Conservation (phyloP, 2,329 filamentous ascomycete genomes). For the Calonectria montana region DNA sequence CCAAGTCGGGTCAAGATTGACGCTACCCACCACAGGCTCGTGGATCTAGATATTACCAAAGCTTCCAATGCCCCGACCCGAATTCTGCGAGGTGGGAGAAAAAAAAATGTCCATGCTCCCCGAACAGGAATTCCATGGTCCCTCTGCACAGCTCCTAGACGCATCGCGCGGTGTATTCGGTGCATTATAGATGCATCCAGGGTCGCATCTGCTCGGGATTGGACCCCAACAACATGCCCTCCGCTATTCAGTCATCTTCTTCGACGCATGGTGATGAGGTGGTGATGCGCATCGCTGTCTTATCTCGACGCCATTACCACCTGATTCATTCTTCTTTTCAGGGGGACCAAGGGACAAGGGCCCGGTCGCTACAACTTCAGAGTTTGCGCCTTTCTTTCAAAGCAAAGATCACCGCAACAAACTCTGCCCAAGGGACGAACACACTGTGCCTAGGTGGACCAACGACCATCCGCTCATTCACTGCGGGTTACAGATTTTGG, state of each 20-base stretch:
- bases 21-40: background rate
- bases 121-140: background rate
- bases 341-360: constrained; percentile 1
- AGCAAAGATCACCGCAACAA: constrained; percentile 14
- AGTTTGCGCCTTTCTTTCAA: constrained; percentile 1
- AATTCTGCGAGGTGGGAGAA: background rate
- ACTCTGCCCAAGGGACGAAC: constrained; percentile 11
- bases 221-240: background rate
- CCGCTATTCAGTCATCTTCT: background rate
- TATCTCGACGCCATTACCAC: constrained; percentile 8
- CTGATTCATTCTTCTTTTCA: constrained; percentile 3
- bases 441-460: constrained; percentile 11
- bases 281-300: constrained; percentile 1
- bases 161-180: background rate
- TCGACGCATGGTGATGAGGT: constrained; percentile 3
- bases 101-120: background rate
- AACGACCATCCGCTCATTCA: constrained; percentile 12
- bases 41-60: constrained; percentile 11
- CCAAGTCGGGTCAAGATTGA: constrained; percentile 23
- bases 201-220: constrained; percentile 6
- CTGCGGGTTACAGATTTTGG: constrained; percentile 22
- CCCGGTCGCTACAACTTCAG: background rate
- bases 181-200: constrained; percentile 7
- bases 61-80: background rate
- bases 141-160: background rate